These are phyloP conservation scores for Eucalyptus polybractea DNA, from an alignment of 345 rosid species.

Conservation along the genomic window DNA sequence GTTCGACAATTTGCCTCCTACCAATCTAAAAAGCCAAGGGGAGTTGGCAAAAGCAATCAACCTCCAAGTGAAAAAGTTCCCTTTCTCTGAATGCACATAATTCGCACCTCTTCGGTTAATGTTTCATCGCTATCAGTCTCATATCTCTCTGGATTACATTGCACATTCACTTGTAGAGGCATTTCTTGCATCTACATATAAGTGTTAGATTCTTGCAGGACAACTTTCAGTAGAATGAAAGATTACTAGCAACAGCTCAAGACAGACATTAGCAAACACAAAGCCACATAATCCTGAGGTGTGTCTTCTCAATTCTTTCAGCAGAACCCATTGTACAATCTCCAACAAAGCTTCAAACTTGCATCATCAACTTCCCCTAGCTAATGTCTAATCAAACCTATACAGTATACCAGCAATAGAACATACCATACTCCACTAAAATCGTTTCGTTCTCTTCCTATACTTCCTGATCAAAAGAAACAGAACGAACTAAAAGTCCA, in stretches of 20 bases:
- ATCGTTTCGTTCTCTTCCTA: neutral
- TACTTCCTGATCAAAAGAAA: neutral
- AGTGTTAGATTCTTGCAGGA: neutral
- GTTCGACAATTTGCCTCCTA: neutral
- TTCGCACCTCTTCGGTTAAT: neutral
- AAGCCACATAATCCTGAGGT: neutral
- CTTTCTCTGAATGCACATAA: neutral
- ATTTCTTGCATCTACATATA: neutral
- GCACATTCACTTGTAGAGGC: neutral
- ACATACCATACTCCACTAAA: neutral
- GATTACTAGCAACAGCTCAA: neutral
- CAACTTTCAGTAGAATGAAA: neutral
- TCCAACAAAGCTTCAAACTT: neutral
- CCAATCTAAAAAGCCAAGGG: neutral
- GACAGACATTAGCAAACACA: neutral
- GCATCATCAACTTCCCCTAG: neutral
- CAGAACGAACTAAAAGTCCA: neutral
- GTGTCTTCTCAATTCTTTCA: neutral
- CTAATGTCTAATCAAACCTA: neutral
- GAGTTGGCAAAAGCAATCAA: neutral
- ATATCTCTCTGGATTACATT: neutral
- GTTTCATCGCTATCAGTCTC: neutral
- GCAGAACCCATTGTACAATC: neutral
- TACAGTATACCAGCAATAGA: neutral
- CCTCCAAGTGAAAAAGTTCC: neutral